phyloP scores from a whole-genome alignment of 2,329 filamentous ascomycete species.

The Colletotrichum musicola region DNA sequence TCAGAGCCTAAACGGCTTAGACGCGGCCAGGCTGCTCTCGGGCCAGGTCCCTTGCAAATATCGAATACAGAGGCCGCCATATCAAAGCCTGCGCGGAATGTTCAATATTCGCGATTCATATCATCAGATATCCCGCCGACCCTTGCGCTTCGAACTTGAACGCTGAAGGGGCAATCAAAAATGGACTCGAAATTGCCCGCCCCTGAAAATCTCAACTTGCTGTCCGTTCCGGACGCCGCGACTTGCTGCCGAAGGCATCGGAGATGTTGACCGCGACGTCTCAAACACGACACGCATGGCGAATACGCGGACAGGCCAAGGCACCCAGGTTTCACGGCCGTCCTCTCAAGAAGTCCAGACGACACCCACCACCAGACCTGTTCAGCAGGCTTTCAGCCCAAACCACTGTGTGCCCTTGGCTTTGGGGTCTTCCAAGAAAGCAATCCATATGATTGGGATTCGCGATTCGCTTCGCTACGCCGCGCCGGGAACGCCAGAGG shows the following conservation, averaged over 20 bases:
- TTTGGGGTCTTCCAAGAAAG: neutral
- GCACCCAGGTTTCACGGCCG: conserved; percentile 24
- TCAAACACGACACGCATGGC: conserved; percentile 34
- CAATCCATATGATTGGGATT: conserved; percentile 22
- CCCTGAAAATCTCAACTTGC: neutral
- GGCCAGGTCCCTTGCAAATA: neutral
- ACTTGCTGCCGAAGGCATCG: neutral
- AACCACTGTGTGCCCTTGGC: neutral
- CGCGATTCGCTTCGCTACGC: conserved; percentile 18
- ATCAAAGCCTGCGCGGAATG: conserved; percentile 21
- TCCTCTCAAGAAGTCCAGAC: conserved; percentile 22
- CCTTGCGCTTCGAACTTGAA: too few species aligned
- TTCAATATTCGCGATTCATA: conserved; percentile 20
- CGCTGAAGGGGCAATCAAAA: too few species aligned
- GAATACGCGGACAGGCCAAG: conserved; percentile 21
- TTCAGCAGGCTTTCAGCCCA: neutral
- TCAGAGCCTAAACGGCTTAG: conserved; percentile 28
- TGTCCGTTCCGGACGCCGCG: conserved; percentile 10
- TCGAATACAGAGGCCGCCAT: neutral
- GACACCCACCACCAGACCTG: neutral
- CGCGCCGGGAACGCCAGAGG: conserved; percentile 18
- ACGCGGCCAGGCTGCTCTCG: conserved; percentile 3
- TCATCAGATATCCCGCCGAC: conserved; percentile 13
- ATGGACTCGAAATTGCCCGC: neutral
- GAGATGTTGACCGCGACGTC: conserved; percentile 7